These are phyloP conservation scores for Teratosphaeria destructans DNA, from an alignment of 2,329 filamentous ascomycete species.

Conservation along the genomic window DNA sequence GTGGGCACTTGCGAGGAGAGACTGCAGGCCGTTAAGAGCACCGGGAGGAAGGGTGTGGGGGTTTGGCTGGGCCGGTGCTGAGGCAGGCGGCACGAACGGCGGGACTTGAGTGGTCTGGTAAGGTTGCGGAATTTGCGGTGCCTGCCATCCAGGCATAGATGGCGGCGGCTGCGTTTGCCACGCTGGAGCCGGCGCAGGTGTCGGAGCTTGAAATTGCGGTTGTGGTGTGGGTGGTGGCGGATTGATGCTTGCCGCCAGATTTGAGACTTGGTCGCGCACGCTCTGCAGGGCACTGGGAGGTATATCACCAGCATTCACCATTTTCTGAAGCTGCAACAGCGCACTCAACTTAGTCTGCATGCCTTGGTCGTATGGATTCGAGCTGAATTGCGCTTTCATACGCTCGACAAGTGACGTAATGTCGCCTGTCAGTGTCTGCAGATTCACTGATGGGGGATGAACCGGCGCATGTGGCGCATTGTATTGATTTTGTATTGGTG, in stretches of 20 bases:
- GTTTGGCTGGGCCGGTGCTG: slow-evolving; percentile 10
- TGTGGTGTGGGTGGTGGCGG: slow-evolving; percentile 16
- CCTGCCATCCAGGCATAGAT: neutral
- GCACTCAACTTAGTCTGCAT: slow-evolving; percentile 73
- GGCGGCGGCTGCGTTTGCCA: neutral
- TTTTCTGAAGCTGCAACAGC: slow-evolving; percentile 71
- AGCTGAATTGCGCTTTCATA: slow-evolving; percentile 63
- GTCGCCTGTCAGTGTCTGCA: slow-evolving; percentile 69
- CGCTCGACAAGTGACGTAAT: slow-evolving; percentile 67
- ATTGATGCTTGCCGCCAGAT: slow-evolving; percentile 48
- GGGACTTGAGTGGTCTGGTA: slow-evolving; percentile 21
- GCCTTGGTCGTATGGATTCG: slow-evolving; percentile 64
- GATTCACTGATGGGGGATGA: slow-evolving; percentile 5
- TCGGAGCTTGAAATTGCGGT: slow-evolving; percentile 7
- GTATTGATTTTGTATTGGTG: slow-evolving; percentile 13
- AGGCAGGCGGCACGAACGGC: slow-evolving; percentile 11
- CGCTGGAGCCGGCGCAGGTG: neutral
- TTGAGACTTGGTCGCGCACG: slow-evolving; percentile 75
- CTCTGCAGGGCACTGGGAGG: slow-evolving; percentile 71
- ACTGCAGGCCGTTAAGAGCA: slow-evolving; percentile 23
- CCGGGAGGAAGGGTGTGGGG: slow-evolving; percentile 15
- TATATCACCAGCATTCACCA: slow-evolving; percentile 56
- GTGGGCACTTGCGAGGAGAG: slow-evolving; percentile 23
- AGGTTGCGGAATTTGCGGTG: slow-evolving; percentile 6
- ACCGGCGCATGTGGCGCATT: neutral